Percentiles rank a stretch among this genome's conserved stretches.
These are phyloP conservation scores for Secale cereale DNA, from an alignment of 176 grass and related monocot genomes.

Conservation along the genomic window DNA sequence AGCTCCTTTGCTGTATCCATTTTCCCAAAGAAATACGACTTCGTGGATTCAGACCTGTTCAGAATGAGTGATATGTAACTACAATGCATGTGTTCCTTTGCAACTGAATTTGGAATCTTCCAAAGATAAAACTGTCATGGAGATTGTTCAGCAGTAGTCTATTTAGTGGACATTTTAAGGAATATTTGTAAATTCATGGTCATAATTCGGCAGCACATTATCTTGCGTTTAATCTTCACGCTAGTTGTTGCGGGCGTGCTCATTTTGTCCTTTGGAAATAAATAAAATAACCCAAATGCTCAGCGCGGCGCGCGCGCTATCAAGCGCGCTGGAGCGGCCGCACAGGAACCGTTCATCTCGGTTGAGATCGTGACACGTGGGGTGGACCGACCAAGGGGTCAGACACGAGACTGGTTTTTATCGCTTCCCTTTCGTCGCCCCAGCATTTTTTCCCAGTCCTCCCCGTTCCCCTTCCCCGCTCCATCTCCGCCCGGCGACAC, in stretches of 20 bases:
- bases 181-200: constrained; percentile 25
- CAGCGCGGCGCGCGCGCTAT: too few relatives aligned
- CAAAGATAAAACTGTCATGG: not conserved
- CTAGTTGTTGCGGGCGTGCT: not conserved
- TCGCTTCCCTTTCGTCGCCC: too few relatives aligned
- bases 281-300: not conserved
- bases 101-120: not conserved
- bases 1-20: constrained; percentile 15
- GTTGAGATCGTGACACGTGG: too few relatives aligned
- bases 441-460: too few relatives aligned
- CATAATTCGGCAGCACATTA: not conserved
- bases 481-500: too few relatives aligned
- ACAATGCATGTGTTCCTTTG: constrained; percentile 7
- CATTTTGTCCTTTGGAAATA: not conserved
- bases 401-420: too few relatives aligned
- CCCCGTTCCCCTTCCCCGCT: too few relatives aligned
- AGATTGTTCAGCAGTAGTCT: not conserved
- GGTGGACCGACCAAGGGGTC: too few relatives aligned
- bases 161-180: not conserved
- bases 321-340: too few relatives aligned
- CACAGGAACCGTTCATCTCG: too few relatives aligned
- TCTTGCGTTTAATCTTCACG: not conserved
- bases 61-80: not conserved
- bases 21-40: constrained; percentile 1
- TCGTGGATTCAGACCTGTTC: not conserved